Conservation (phyloP, 257 asterid species). For the Lycium ferocissimum region DNA sequence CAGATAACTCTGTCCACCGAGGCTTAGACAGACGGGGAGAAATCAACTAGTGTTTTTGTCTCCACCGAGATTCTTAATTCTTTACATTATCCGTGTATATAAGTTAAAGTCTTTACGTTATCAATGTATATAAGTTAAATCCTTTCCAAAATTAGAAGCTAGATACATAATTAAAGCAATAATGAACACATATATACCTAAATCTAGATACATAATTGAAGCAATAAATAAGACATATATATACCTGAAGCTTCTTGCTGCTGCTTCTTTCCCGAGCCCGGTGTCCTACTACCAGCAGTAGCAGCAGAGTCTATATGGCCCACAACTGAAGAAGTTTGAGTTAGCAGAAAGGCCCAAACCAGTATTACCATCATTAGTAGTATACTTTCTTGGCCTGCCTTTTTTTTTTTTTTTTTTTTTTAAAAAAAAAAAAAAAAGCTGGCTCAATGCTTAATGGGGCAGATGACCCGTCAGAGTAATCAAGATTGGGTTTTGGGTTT, state of each 20-base stretch:
- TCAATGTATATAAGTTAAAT: background rate
- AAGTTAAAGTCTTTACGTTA: background rate
- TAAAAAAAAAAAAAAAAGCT: no score
- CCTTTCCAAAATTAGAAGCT: background rate
- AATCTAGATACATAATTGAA: background rate
- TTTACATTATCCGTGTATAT: no score
- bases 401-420: slow-evolving; percentile 62
- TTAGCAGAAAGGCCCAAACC: slow-evolving; percentile 66
- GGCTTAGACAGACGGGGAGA: no score
- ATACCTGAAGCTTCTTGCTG: slow-evolving; percentile 42
- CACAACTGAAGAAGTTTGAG: slow-evolving; percentile 44
- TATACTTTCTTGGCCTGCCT: slow-evolving; percentile 69
- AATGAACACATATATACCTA: no score
- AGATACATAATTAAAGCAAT: background rate
- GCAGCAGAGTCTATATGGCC: slow-evolving; percentile 35
- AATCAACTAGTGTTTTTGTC: no score
- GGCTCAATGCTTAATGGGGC: slow-evolving; percentile 29
- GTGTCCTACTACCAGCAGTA: slow-evolving; percentile 54
- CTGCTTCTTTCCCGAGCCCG: slow-evolving; percentile 50
- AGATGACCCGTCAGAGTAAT: slow-evolving; percentile 49
- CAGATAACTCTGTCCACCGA: no score
- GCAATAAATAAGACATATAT: no score
- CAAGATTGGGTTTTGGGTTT: slow-evolving; percentile 7
- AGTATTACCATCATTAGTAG: slow-evolving; percentile 44
- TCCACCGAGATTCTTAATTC: no score